These are phyloP conservation scores for Staphylotrichum tortipilum DNA, from an alignment of 495 filamentous ascomycete genomes.

Conservation along the genomic window DNA sequence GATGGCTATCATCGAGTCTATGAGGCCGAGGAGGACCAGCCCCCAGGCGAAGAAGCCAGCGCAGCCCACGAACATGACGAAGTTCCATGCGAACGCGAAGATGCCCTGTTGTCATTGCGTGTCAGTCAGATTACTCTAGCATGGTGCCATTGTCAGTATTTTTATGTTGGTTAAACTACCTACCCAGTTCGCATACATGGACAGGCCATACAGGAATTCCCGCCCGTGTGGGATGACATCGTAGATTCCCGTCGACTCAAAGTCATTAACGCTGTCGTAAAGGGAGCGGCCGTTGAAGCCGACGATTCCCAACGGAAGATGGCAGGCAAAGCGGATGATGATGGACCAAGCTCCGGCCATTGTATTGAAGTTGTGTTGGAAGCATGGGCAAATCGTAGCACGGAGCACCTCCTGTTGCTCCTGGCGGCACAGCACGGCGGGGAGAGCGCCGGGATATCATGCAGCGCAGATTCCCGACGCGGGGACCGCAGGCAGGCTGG, in stretches of 20 bases:
- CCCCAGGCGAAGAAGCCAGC: background rate
- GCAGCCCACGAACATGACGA: background rate
- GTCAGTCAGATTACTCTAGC: no score
- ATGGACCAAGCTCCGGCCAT: no score
- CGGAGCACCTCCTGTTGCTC: no score
- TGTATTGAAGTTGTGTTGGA: no score
- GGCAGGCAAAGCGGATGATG: conserved; percentile 1
- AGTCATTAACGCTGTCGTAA: background rate
- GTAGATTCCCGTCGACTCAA: conserved; percentile 2
- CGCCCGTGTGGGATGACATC: background rate
- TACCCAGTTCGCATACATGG: background rate
- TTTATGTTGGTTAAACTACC: no score
- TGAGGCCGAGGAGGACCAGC: background rate
- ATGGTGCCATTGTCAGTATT: no score
- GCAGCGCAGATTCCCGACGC: no score
- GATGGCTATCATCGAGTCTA: background rate
- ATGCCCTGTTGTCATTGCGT: no score
- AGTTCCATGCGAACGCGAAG: background rate
- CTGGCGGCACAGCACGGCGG: no score
- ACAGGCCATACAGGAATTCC: background rate
- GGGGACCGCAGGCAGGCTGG: no score
- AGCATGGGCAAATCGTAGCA: no score
- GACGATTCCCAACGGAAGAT: background rate
- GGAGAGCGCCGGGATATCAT: no score
- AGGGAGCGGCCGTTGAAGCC: background rate